These are phyloP conservation scores for Acorus calamus DNA, from an alignment of 106 monocot species.

Conservation along the genomic window DNA sequence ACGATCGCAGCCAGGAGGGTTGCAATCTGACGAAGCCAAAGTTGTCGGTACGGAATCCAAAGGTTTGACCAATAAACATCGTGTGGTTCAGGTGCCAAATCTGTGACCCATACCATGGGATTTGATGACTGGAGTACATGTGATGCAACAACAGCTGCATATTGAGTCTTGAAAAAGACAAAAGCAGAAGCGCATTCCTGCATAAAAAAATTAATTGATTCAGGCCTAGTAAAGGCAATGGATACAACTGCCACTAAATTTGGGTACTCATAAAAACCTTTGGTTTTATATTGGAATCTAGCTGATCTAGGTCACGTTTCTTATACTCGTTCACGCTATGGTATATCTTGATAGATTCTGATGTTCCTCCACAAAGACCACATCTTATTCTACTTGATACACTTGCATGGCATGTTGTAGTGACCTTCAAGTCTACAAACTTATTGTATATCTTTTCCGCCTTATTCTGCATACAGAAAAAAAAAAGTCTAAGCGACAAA, in stretches of 20 bases:
- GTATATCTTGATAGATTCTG: conserved; percentile 35
- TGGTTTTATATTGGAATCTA: conserved; percentile 25
- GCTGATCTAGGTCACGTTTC: conserved; percentile 19
- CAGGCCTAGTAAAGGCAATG: neutral
- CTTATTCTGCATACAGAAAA: conserved; percentile 37
- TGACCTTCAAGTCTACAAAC: conserved; percentile 17
- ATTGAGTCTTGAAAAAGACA: conserved; percentile 87
- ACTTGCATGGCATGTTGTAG: conserved; percentile 24
- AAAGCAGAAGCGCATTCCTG: conserved; percentile 93
- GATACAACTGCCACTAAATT: neutral
- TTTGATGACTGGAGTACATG: conserved; percentile 87
- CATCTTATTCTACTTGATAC: conserved; percentile 38
- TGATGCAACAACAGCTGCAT: conserved; percentile 73
- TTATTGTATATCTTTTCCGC: conserved; percentile 49
- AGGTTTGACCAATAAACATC: conserved; percentile 99
- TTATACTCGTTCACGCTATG: conserved; percentile 26
- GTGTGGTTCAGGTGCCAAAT: conserved; percentile 80
- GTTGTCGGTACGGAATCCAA: conserved; percentile 77
- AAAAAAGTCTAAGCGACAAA: neutral
- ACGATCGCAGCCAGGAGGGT: conserved; percentile 60
- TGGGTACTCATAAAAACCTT: conserved; percentile 33
- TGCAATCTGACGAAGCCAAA: conserved; percentile 81
- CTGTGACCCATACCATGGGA: conserved; percentile 86
- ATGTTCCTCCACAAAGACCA: conserved; percentile 53
- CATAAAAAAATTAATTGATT: neutral